Evolutionary conservation across 176 grass and related monocot species (phyloP).

Genomic region (sorghum (Sorghum bicolor)): DNA sequence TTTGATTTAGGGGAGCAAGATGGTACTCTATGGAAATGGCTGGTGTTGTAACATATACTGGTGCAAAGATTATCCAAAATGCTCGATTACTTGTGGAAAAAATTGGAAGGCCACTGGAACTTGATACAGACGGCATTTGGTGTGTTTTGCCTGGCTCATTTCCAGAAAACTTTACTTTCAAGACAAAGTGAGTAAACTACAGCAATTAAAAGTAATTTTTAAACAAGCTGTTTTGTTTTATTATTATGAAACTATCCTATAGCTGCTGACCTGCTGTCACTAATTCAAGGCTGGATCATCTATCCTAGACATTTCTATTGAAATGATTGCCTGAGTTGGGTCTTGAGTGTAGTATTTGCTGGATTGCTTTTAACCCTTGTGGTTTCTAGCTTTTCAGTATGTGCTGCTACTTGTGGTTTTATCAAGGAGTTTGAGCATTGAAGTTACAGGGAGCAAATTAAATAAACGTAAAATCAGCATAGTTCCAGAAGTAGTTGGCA

Average conservation of each 20-base stretch:
- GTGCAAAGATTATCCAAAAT: slow-evolving; percentile 98
- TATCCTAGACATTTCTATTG: slow-evolving; percentile 13
- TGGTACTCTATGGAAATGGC: slow-evolving; percentile 99
- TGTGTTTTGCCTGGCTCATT: slow-evolving; percentile 96
- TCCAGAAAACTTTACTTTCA: slow-evolving; percentile 96
- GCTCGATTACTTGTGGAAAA: slow-evolving; percentile 91
- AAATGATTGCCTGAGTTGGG: neutral
- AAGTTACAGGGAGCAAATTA: neutral
- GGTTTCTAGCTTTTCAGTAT: neutral
- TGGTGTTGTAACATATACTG: slow-evolving; percentile 98
- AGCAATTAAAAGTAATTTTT: neutral
- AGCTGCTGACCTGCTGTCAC: neutral
- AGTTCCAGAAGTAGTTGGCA: neutral
- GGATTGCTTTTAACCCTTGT: neutral
- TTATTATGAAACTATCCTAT: neutral
- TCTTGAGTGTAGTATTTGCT: neutral
- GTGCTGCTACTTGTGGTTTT: neutral
- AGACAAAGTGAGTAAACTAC: slow-evolving; percentile 61
- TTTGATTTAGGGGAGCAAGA: slow-evolving; percentile 83
- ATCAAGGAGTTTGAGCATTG: neutral
- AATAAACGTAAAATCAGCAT: slow-evolving; percentile 3
- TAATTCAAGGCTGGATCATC: neutral
- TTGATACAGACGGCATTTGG: slow-evolving; percentile 99
- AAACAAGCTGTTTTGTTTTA: neutral
- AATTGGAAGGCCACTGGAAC: slow-evolving; percentile 93